Conservation (phyloP, 2,329 filamentous ascomycete genomes). For the Xylaria sp. region DNA sequence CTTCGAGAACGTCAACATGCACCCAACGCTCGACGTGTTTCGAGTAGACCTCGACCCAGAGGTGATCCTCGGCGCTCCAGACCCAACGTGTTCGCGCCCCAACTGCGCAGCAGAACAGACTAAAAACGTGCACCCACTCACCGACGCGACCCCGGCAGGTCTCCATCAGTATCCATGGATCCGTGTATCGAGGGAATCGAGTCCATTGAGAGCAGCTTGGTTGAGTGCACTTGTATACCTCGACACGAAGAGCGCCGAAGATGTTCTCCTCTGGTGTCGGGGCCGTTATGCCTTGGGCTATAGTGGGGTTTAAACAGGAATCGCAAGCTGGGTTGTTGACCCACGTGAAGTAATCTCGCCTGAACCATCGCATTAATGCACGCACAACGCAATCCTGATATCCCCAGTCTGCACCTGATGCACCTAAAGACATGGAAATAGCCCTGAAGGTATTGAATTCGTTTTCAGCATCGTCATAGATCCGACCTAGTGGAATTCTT, state of each 20-base stretch:
- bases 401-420: background rate
- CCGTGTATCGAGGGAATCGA: constrained; percentile 15
- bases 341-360: constrained; percentile 4
- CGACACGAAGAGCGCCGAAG: constrained; percentile 2
- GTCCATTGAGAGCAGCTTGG: background rate
- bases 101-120: constrained; percentile 4
- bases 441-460: constrained; percentile 5
- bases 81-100: constrained; percentile 13
- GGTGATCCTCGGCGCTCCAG: constrained; percentile 6
- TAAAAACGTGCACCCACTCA: constrained; percentile 14
- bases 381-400: constrained; percentile 11
- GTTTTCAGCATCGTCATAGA: constrained; percentile 9
- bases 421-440: constrained; percentile 11
- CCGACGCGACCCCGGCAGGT: constrained; percentile 13
- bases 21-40: constrained; percentile 10
- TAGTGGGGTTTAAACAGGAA: constrained; percentile 1
- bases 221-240: constrained; percentile 9
- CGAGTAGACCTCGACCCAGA: constrained; percentile 13
- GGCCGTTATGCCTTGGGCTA: background rate
- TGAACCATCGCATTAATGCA: constrained; percentile 17
- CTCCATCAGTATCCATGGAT: constrained; percentile 11
- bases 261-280: constrained; percentile 7
- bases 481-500: constrained; percentile 7
- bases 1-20: constrained; percentile 7
- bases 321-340: background rate